Evolutionary conservation across 139 green algal genomes (phyloP).

Genomic region (Chlamydomonas sp.): DNA sequence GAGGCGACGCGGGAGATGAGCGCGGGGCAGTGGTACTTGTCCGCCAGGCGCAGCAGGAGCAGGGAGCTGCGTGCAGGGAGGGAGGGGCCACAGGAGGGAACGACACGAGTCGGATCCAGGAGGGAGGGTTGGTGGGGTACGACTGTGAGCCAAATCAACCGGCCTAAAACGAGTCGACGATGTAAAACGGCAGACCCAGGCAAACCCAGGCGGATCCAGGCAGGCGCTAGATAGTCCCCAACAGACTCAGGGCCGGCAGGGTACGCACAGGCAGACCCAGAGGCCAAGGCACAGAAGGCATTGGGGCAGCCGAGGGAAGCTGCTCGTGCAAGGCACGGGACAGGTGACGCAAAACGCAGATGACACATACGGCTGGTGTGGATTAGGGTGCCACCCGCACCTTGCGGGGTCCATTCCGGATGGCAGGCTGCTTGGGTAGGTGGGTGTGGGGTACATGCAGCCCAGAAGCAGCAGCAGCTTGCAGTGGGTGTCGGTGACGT

Average conservation of each 20-base stretch:
- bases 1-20: neutral
- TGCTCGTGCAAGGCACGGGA: too few relatives aligned
- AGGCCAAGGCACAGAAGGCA: too few relatives aligned
- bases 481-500: neutral
- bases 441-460: neutral
- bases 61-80: neutral
- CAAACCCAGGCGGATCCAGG: too few relatives aligned
- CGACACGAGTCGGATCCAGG: too few relatives aligned
- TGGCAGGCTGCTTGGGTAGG: neutral
- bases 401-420: neutral
- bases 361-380: neutral
- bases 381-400: neutral
- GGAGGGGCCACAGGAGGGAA: neutral
- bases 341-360: neutral
- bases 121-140: neutral
- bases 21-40: slow-evolving; percentile 22
- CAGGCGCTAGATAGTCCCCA: too few relatives aligned
- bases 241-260: too few relatives aligned
- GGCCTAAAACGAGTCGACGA: too few relatives aligned
- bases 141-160: neutral
- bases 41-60: neutral
- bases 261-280: too few relatives aligned
- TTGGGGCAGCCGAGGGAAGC: too few relatives aligned
- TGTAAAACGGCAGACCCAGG: too few relatives aligned
- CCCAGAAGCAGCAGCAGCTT: slow-evolving; percentile 11